Percentiles rank a stretch among this genome's conserved stretches.
These are phyloP conservation scores for Sclerotinia borealis DNA, from an alignment of 2,329 filamentous ascomycete genomes.

Conservation along the genomic window DNA sequence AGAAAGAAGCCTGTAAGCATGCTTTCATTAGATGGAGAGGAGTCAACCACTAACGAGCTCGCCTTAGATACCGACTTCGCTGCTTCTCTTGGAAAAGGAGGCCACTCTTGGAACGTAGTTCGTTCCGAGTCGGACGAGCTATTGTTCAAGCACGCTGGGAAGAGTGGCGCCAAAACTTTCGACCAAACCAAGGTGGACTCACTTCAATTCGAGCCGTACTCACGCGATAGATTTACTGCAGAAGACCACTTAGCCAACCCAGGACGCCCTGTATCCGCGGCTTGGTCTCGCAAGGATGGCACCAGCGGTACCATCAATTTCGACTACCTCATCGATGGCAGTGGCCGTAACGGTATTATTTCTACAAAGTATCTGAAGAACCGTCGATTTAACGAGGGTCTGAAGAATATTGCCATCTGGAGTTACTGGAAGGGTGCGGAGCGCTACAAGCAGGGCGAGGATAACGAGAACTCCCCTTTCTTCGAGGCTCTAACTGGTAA, in stretches of 20 bases:
- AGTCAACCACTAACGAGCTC: background rate
- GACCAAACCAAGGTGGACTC: conserved; percentile 36
- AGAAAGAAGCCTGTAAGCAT: conserved; percentile 6
- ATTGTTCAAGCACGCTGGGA: conserved; percentile 38
- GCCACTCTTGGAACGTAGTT: conserved; percentile 4
- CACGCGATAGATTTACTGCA: background rate
- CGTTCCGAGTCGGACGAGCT: conserved; percentile 42
- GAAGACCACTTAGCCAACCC: conserved; percentile 13
- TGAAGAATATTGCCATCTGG: too few species aligned
- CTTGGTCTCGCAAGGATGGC: conserved; percentile 32
- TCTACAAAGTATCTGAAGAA: too few species aligned
- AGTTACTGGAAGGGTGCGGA: too few species aligned
- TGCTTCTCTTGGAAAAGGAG: background rate
- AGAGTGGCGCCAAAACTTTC: conserved; percentile 37
- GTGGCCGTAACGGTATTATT: too few species aligned
- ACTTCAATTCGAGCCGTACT: conserved; percentile 30
- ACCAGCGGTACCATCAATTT: too few species aligned
- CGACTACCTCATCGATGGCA: too few species aligned
- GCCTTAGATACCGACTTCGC: background rate
- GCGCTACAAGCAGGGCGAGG: too few species aligned
- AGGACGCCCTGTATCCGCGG: conserved; percentile 35
- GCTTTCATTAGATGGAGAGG: background rate
- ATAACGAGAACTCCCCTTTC: too few species aligned
- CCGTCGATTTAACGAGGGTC: too few species aligned
- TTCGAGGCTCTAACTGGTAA: too few species aligned